A percentile compares a stretch with the other conserved stretches of the same genome.
These are phyloP conservation scores for Voacanga thouarsii DNA, from an alignment of 257 asterid species.

Conservation along the genomic window DNA sequence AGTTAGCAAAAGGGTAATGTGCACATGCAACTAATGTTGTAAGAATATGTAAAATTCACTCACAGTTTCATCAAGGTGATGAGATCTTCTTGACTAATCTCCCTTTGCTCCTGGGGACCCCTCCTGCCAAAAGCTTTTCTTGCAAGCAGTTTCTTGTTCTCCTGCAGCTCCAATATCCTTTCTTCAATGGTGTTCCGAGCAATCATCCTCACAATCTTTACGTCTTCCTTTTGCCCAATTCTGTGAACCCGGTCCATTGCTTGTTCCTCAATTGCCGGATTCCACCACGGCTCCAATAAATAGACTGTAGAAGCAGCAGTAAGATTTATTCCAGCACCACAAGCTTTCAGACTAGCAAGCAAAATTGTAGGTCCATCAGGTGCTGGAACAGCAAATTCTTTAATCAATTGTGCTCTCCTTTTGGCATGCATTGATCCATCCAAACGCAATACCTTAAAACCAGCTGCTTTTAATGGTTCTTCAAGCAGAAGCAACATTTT, in stretches of 20 bases:
- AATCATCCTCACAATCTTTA: conserved; percentile 70
- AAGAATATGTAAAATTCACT: neutral
- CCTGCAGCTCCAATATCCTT: conserved; percentile 71
- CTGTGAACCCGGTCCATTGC: conserved; percentile 96
- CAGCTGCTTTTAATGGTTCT: conserved; percentile 57
- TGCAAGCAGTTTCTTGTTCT: conserved; percentile 62
- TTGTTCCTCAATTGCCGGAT: conserved; percentile 91
- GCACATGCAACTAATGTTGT: neutral
- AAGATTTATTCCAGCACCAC: conserved; percentile 75
- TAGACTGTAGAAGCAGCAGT: conserved; percentile 80
- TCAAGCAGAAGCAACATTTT: conserved; percentile 73
- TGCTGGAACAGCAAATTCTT: conserved; percentile 50
- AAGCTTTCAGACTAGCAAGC: conserved; percentile 85
- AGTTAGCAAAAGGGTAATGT: neutral
- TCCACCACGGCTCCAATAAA: conserved; percentile 97
- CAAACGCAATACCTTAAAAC: conserved; percentile 61
- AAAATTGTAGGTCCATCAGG: conserved; percentile 70
- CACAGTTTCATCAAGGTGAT: conserved; percentile 47
- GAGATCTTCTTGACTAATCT: conserved; percentile 62
- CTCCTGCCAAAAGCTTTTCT: conserved; percentile 58
- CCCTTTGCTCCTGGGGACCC: conserved; percentile 45
- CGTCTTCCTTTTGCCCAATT: conserved; percentile 75
- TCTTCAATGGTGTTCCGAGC: conserved; percentile 75
- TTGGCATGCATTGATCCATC: conserved; percentile 78
- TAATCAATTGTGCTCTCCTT: conserved; percentile 54